Percentiles rank a stretch among this genome's conserved stretches.
These are phyloP conservation scores for Lentinula lateritia DNA, from an alignment of 768 basidiomycete species.

Conservation along the genomic window DNA sequence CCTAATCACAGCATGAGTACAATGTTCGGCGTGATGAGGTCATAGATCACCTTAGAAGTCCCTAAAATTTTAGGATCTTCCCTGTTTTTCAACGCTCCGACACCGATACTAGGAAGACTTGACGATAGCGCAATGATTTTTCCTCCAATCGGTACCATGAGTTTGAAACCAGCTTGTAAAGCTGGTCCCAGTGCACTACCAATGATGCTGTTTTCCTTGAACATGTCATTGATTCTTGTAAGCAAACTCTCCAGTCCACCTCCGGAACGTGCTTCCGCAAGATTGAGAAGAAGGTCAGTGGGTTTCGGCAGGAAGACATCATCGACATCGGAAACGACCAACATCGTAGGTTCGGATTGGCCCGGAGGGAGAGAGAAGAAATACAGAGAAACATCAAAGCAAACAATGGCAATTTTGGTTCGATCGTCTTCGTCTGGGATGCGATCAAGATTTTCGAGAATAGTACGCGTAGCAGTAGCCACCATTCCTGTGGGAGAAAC, in stretches of 20 bases:
- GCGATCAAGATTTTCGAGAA: conserved; percentile 90
- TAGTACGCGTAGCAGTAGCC: conserved; percentile 94
- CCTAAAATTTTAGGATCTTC: conserved; percentile 97
- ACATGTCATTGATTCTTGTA: conserved; percentile 89
- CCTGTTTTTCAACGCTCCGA: conserved; percentile 89
- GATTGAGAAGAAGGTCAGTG: conserved; percentile 91
- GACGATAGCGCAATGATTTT: conserved; percentile 88
- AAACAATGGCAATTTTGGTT: conserved; percentile 89
- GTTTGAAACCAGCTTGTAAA: conserved; percentile 91
- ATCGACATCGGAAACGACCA: conserved; percentile 94
- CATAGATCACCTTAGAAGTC: conserved; percentile 58
- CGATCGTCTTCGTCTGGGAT: conserved; percentile 92
- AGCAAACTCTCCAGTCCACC: conserved; percentile 71
- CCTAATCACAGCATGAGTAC: conserved; percentile 21
- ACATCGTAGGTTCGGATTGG: conserved; percentile 80
- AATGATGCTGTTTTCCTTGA: conserved; percentile 89
- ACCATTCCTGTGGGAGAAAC: conserved; percentile 71
- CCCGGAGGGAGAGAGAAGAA: conserved; percentile 87
- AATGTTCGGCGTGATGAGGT: background rate
- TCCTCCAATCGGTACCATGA: conserved; percentile 89
- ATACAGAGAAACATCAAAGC: conserved; percentile 87
- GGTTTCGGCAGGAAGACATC: conserved; percentile 98
- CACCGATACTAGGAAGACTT: conserved; percentile 80
- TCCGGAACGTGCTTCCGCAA: conserved; percentile 71
- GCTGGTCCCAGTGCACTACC: conserved; percentile 95